Percentiles rank a stretch among this genome's conserved stretches.
phyloP scores from a whole-genome alignment of 2,329 filamentous ascomycete species.

The Pseudogymnoascus pannorum region DNA sequence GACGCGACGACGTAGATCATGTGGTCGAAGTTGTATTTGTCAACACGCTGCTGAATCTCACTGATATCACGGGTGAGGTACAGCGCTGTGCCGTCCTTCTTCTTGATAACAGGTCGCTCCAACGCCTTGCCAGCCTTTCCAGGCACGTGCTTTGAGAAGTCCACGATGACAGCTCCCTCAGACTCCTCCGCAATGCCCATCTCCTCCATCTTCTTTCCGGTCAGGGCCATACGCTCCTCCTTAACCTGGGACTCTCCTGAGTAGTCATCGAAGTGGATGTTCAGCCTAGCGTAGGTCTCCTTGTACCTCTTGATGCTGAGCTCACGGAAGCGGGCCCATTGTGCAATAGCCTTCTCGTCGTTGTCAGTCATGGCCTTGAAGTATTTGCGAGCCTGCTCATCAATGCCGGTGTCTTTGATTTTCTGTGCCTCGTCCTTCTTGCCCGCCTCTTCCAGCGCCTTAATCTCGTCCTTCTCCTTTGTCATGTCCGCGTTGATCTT shows the following conservation, averaged over 20 bases:
- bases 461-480: conserved; percentile 59
- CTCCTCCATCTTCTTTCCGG: conserved; percentile 54
- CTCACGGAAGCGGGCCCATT: conserved; percentile 61
- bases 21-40: conserved; percentile 62
- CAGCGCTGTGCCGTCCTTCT: conserved; percentile 66
- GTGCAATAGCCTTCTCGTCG: conserved; percentile 50
- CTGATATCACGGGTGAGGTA: conserved; percentile 75
- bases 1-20: conserved; percentile 75
- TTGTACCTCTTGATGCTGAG: conserved; percentile 61
- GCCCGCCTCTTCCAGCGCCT: conserved; percentile 39
- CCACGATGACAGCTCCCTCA: conserved; percentile 64
- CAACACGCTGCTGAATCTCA: conserved; percentile 59
- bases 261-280: conserved; percentile 64
- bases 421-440: conserved; percentile 40
- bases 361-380: conserved; percentile 67
- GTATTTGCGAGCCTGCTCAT: conserved; percentile 67
- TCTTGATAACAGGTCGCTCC: conserved; percentile 63
- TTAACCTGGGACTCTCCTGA: conserved; percentile 69
- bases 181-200: conserved; percentile 61
- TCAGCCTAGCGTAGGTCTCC: conserved; percentile 61
- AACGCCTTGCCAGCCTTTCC: conserved; percentile 63
- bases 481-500: conserved; percentile 59
- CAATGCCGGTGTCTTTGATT: conserved; percentile 50
- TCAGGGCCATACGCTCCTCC: conserved; percentile 57
- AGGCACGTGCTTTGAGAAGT: conserved; percentile 61